Conservation (phyloP, 73 alveolate genomes). For the Paramecium octaurelia region DNA sequence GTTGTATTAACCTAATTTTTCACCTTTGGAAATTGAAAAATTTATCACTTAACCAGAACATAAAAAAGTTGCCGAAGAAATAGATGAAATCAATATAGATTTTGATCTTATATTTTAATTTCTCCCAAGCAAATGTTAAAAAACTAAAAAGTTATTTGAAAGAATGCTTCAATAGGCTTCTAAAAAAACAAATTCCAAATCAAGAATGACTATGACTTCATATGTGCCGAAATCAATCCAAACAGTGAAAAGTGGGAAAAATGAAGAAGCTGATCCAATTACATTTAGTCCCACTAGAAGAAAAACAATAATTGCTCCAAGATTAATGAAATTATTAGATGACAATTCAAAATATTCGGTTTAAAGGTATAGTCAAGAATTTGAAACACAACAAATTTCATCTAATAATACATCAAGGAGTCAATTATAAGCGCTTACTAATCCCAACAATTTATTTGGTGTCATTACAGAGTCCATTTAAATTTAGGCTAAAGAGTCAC, state of each 20-base stretch:
- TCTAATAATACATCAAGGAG: not conserved
- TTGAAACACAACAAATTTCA: not conserved
- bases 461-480: not conserved
- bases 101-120: not conserved
- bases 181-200: not conserved
- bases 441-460: not conserved
- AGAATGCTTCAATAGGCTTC: constrained; percentile 7
- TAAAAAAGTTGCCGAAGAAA: constrained; percentile 1
- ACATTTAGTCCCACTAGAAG: not conserved
- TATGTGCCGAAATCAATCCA: not conserved
- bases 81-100: not conserved
- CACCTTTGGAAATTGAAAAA: constrained; percentile 5
- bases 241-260: not conserved
- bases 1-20: not conserved
- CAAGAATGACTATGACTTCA: not conserved
- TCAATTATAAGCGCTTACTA: not conserved
- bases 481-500: not conserved
- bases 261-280: not conserved
- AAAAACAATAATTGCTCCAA: constrained; percentile 29
- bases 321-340: not conserved
- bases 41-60: not conserved
- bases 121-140: not conserved
- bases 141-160: not conserved
- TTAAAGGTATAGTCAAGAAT: not conserved
- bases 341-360: not conserved